A percentile compares a stretch with the other conserved stretches of the same genome.
Evolutionary conservation across 257 asterid species (phyloP).

Genomic region (Rauvolfia tetraphylla): DNA sequence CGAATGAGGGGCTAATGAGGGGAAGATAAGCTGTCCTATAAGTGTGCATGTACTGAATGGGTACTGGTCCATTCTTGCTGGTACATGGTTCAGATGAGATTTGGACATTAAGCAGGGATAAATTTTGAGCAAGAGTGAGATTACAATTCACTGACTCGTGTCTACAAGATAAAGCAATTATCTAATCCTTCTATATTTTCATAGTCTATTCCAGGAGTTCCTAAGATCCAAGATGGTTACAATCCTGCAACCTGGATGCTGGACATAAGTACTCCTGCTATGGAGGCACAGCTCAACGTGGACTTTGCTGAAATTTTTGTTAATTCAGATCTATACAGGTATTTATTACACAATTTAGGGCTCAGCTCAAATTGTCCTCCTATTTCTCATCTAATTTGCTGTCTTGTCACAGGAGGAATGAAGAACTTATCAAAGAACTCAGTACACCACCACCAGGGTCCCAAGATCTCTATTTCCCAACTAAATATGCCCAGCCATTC

Average conservation of each 20-base stretch:
- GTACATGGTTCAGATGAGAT: not conserved
- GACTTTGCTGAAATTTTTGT: slow-evolving; percentile 69
- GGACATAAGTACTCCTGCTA: slow-evolving; percentile 60
- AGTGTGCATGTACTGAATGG: not conserved
- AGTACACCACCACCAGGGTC: slow-evolving; percentile 69
- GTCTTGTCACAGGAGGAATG: slow-evolving; percentile 49
- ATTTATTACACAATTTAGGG: slow-evolving; percentile 2
- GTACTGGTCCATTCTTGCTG: not conserved
- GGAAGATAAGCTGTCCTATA: too few relatives aligned
- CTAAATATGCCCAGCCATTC: slow-evolving; percentile 58
- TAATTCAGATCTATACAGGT: slow-evolving; percentile 72
- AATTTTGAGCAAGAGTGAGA: too few relatives aligned
- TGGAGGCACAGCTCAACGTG: slow-evolving; percentile 66
- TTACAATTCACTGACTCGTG: not conserved
- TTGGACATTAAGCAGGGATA: not conserved
- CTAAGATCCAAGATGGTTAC: slow-evolving; percentile 60
- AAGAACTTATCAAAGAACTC: slow-evolving; percentile 60
- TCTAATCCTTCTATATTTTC: not conserved
- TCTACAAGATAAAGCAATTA: not conserved
- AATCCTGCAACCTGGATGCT: slow-evolving; percentile 97
- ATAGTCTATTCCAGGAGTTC: slow-evolving; percentile 75
- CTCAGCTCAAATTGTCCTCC: not conserved
- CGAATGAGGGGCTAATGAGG: too few relatives aligned
- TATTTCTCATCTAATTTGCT: not conserved
- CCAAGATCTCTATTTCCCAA: slow-evolving; percentile 49